Evolutionary conservation across 192 early-diverging fungal species (phyloP), one percentile per base, ranked within the genome.

Genomic region (Coemansia sp.): DNA sequence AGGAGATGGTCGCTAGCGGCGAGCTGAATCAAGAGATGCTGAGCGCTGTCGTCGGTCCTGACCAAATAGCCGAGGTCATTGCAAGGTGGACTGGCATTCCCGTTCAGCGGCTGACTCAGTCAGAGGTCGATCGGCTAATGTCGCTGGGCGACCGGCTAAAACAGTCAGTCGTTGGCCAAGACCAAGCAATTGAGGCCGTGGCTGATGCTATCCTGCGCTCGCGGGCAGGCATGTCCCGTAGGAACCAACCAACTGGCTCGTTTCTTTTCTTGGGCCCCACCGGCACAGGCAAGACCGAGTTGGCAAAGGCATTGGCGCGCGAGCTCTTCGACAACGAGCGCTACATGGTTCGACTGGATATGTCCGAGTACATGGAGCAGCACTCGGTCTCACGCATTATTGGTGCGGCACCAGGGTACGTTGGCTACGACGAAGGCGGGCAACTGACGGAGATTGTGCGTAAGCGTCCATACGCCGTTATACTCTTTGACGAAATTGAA

Each of bases 401-500:
- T 70, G 97, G 97, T 43, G 89, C 95, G 10, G 96, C 97, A 13
- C 96, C 96, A 4, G 97, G 97, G 5, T 98, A 99, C 76, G 88
- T 99, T 71, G 98, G 98, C 33, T 92, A 95, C 75, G 97, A 98
- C 62, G 92, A 95, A 68, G 96, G 97, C 60, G 97, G 97, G 7
- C 94, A 99, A 71, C 84, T 99, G 47, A 99, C 96, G 12, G 98
- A 99, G 84, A 85, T 91, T 5, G 90, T 99, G 40, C 90, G 98
- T 57, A 87, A 94, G 65, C 88, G 90, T 40, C 96, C 97, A 16
- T 98, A 98, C 87, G 90, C 88, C 34, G 95, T 99, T 8, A 85
- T 99, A 24, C 88, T 99, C 27, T 94, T 99, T 73, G 98, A 99
- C 81, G 98, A 99, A 83, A 92, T 99, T 62, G 98, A 99, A 69